Base-by-base conservation (phyloP, 257 asterid genomes). In the Plantago ovata region DNA sequence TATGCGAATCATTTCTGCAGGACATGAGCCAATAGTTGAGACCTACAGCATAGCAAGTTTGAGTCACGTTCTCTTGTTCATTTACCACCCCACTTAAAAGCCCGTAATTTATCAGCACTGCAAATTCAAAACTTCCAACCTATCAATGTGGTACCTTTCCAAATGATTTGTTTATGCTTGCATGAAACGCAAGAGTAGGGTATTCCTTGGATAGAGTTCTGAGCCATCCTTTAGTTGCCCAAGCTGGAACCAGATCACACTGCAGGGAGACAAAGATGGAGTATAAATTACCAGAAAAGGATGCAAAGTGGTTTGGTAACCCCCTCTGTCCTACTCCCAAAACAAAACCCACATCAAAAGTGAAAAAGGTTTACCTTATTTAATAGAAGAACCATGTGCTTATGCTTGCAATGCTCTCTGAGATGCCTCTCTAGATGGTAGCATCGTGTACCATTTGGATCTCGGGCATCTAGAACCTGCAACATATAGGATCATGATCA, bases 171-270 rank as follows among this genome's bases (percentile, higher is more conserved):
- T 77, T 92, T 67, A 92, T 66, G 72, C 94, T 92, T 44, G 98
- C 98, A 69, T 92, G 95, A 71, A 92, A 92, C 56, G 98, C 98
- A 67, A 92, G 82, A 56, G 95, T 57, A 33, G 98, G 98, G 66
- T 78, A 93, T 73, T 93, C 97, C 78, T 81, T 86, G 58, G 97
- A 85, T 15, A 93, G 73, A 65, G 72, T 54, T 62, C 95, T 77
- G 64, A 88, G 96, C 97, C 98, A 93, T 64, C 98, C 91, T 78
- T 84, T 93, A 55, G 95, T 93, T 19, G 63, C 97, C 98, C 97
- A 93, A 22, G 95, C 78, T 62, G 98, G 98, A 61, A 93, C 89
- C 75, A 93, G 69, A 81, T 93, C 98, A 81, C 98, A 93, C 97
- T 89, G 78, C 19, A 11, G 11, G 53, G 10, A 7, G 11, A 20